Conservation (phyloP, 257 asterid species). For the Solanum medicagineum region DNA sequence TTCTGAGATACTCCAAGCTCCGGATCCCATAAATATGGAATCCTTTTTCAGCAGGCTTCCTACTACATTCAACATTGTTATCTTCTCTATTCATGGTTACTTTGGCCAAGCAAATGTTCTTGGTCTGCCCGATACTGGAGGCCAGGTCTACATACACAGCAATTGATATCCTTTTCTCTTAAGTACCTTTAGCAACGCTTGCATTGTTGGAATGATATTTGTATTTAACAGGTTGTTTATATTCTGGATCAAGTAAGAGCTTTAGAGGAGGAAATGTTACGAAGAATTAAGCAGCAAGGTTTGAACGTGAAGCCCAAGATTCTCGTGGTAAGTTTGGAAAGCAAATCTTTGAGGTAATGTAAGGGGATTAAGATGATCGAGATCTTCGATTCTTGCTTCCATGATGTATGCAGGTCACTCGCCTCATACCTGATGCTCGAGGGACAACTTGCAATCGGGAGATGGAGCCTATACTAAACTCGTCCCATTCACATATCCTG, state of each 20-base stretch:
- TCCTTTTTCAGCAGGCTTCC: slow-evolving; percentile 59
- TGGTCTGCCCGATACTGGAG: slow-evolving; percentile 84
- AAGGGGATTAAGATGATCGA: background rate
- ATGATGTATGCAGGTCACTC: slow-evolving; percentile 40
- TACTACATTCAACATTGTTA: slow-evolving; percentile 45
- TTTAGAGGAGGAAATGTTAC: slow-evolving; percentile 58
- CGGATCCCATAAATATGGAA: slow-evolving; percentile 52
- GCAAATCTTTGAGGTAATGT: background rate
- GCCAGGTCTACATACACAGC: slow-evolving; percentile 37
- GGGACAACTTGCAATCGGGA: slow-evolving; percentile 72
- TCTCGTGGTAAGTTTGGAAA: slow-evolving; percentile 41
- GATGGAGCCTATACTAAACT: slow-evolving; percentile 54
- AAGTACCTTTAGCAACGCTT: background rate
- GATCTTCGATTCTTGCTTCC: background rate
- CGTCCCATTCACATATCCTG: slow-evolving; percentile 54
- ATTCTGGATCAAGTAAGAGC: slow-evolving; percentile 85
- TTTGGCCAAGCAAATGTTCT: slow-evolving; percentile 86
- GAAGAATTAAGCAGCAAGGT: slow-evolving; percentile 63
- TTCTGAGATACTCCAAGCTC: slow-evolving; percentile 71
- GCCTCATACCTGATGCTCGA: slow-evolving; percentile 66
- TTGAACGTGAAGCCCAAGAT: slow-evolving; percentile 60
- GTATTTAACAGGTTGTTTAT: slow-evolving; percentile 53
- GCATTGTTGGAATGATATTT: background rate
- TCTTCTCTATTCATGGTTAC: slow-evolving; percentile 75
- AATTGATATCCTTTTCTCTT: background rate